Evolutionary conservation across 2,329 filamentous ascomycete species (phyloP), one percentile per base, ranked within the genome.

Genomic region (Neophaeococcomyces mojaviensis): DNA sequence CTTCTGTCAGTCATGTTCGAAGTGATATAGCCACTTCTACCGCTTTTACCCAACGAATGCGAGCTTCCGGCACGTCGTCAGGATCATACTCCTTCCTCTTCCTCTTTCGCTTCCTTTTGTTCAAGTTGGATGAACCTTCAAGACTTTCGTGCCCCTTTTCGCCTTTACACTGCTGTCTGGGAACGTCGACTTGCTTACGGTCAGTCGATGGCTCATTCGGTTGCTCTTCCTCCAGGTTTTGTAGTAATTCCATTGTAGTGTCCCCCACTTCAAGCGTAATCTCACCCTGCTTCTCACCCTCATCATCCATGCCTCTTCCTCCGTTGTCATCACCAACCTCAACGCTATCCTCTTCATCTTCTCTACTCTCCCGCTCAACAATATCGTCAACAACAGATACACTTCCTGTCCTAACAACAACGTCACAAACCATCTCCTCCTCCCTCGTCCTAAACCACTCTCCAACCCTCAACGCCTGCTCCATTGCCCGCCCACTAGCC

Each of bases 311-410:
- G 55, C 47, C 16, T 54, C 50, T 20, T 52, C 51, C 4, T 40
- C 35, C 39, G 47, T 49, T 59, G 50, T 53, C 38, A 40, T 4
- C 15, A 35, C 54, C 33, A 15, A 48, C 51, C 15, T 54, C 56
- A 31, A 51, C 45, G 19, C 63, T 62, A 37, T 65, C 61, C 28
- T 55, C 55, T n/a, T 54, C 33, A 15, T 48, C 51, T n/a, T 54
- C 56, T 33, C 51, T 45, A 19, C 63, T 62, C 38, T 65, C 61
- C n/a, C n/a, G n/a, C 43, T 67, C 64, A 24, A 73, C 68, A 44
- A 82, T 69, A 67, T 82, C 78, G 66, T 82, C 79, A 45, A 82
- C 70, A 36, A 76, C 76, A 46, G 70, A 62, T 38, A 78, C 72
- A 59, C 65, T 77, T 20, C 77, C 77, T 50, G 76, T 77, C 57